Conservation (phyloP, 2,329 filamentous ascomycete genomes). For the Clarireedia hainanense region DNA sequence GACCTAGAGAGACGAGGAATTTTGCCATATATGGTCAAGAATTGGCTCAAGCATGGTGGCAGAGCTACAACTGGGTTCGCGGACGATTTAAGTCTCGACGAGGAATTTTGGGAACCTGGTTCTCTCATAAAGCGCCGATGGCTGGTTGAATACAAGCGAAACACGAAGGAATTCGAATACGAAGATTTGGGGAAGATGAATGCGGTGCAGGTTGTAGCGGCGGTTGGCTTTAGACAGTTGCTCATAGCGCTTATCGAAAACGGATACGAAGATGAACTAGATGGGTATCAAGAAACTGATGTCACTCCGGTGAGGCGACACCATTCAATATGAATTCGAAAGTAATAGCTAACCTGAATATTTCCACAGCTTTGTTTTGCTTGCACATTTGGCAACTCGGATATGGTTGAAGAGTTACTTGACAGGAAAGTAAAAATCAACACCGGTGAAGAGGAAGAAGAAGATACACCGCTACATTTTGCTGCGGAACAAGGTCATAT, state of each 20-base stretch:
- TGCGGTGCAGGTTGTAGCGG: slow-evolving; percentile 4
- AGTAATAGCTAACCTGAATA: background rate
- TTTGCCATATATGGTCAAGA: slow-evolving; percentile 1
- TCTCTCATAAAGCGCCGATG: slow-evolving; percentile 2
- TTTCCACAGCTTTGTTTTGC: background rate
- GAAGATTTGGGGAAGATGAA: background rate
- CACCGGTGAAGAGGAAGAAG: background rate
- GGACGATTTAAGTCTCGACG: slow-evolving; percentile 3
- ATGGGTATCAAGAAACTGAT: background rate
- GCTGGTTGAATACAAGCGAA: background rate
- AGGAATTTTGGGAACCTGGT: slow-evolving; percentile 2
- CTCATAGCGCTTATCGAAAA: slow-evolving; percentile 1
- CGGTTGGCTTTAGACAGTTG: slow-evolving; percentile 2
- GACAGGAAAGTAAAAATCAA: background rate
- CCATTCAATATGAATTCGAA: background rate
- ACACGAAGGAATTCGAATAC: background rate
- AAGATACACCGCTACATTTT: background rate
- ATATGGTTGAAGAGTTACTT: background rate
- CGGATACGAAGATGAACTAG: slow-evolving; percentile 1
- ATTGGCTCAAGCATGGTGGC: slow-evolving; percentile 7
- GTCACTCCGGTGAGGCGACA: background rate
- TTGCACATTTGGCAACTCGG: background rate
- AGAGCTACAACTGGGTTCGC: slow-evolving; percentile 2
- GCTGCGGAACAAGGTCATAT: background rate
- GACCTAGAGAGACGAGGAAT: background rate